phyloP scores from a whole-genome alignment of 2,329 filamentous ascomycete genomes.

The Arthrinium phaeospermum region DNA sequence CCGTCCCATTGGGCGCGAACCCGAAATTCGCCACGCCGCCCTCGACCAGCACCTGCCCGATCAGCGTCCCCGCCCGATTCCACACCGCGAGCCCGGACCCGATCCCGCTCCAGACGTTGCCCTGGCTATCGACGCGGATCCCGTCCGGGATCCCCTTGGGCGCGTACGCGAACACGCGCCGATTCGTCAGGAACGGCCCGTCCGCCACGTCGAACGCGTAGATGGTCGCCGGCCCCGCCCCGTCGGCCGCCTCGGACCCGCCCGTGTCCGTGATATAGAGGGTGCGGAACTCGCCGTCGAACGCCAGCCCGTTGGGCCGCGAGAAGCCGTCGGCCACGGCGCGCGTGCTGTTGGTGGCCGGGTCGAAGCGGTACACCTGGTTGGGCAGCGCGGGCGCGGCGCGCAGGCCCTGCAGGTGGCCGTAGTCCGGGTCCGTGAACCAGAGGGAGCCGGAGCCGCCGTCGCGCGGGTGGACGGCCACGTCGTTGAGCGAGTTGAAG shows the following conservation, averaged over 20 bases:
- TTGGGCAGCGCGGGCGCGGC: slow-evolving; percentile 7
- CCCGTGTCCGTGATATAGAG: slow-evolving; percentile 16
- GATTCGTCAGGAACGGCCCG: slow-evolving; percentile 24
- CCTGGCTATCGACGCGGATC: slow-evolving; percentile 21
- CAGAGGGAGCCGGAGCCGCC: slow-evolving; percentile 13
- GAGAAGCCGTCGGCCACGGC: slow-evolving; percentile 17
- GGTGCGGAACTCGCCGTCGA: background rate
- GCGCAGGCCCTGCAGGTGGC: slow-evolving; percentile 9
- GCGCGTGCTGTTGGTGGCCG: slow-evolving; percentile 5
- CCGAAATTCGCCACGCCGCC: slow-evolving; percentile 25
- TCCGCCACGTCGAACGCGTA: slow-evolving; percentile 21
- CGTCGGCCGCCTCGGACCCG: background rate
- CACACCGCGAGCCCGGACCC: slow-evolving; percentile 24
- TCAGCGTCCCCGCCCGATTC: slow-evolving; percentile 21
- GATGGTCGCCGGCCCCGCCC: slow-evolving; percentile 21
- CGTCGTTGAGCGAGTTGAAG: slow-evolving; percentile 21
- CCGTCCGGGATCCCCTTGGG: slow-evolving; percentile 25
- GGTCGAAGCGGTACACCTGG: slow-evolving; percentile 20
- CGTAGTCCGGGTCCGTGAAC: slow-evolving; percentile 21
- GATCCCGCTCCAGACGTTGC: slow-evolving; percentile 25
- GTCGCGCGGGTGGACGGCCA: background rate
- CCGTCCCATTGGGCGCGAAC: slow-evolving; percentile 23
- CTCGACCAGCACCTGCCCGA: slow-evolving; percentile 22
- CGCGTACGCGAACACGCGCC: slow-evolving; percentile 24
- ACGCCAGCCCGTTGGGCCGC: slow-evolving; percentile 17